Evolutionary conservation across 2,329 filamentous ascomycete genomes (phyloP).

Genomic region (Talaromyces sp.): DNA sequence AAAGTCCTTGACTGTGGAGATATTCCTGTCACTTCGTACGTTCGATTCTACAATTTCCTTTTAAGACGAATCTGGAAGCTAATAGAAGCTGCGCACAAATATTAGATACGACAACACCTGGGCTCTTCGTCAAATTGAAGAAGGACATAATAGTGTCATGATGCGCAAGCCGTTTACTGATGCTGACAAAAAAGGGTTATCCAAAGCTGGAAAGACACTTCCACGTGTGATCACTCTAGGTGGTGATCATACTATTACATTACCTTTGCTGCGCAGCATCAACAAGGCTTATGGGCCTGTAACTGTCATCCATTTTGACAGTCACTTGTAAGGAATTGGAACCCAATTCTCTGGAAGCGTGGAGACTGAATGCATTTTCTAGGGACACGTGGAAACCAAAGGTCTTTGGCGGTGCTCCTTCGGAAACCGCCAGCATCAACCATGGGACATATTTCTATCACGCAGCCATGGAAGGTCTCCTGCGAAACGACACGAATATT

Average conservation of each 20-base stretch:
- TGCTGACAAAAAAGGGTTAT: conserved; percentile 61
- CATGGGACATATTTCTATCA: conserved; percentile 89
- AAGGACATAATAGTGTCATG: conserved; percentile 72
- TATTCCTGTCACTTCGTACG: conserved; percentile 76
- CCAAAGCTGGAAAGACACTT: conserved; percentile 68
- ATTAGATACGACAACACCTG: conserved; percentile 72
- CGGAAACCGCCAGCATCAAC: conserved; percentile 70
- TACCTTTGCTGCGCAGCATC: conserved; percentile 52
- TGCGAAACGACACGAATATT: conserved; percentile 78
- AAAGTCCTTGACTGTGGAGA: conserved; percentile 78
- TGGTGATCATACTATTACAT: conserved; percentile 43
- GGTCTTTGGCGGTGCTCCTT: conserved; percentile 78
- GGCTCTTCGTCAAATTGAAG: conserved; percentile 77
- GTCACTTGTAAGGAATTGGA: conserved; percentile 44
- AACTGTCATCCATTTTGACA: conserved; percentile 60
- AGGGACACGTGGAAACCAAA: conserved; percentile 68
- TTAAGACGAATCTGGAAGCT: neutral
- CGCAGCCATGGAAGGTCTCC: conserved; percentile 68
- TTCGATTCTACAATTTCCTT: conserved; percentile 8
- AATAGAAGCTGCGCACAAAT: no score
- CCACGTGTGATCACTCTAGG: conserved; percentile 73
- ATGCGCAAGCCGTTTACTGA: conserved; percentile 66
- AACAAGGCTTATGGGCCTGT: conserved; percentile 64
- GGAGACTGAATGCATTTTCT: neutral
- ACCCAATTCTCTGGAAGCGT: neutral